These are phyloP conservation scores for Basidiobolus meristosporus DNA, from an alignment of 371 early-diverging fungal species.

Conservation along the genomic window DNA sequence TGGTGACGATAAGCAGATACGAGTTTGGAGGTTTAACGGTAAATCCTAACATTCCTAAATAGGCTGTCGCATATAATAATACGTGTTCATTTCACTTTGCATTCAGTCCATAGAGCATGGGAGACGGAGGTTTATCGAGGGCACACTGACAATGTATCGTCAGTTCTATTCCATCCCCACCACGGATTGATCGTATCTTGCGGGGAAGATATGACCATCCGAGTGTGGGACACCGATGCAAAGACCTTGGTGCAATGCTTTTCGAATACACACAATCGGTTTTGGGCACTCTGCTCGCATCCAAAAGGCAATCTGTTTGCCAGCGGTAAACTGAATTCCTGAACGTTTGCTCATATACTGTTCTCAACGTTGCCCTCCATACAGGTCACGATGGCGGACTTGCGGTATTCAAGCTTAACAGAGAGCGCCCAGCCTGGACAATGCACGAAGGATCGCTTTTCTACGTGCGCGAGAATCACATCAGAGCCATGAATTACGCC, in stretches of 20 bases:
- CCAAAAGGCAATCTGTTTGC: constrained; percentile 91
- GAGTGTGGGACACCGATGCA: constrained; percentile 91
- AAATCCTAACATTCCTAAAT: too few species aligned
- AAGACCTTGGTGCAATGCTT: constrained; percentile 83
- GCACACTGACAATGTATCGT: constrained; percentile 96
- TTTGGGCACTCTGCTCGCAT: constrained; percentile 92
- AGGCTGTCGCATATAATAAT: too few species aligned
- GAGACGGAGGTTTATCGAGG: constrained; percentile 95
- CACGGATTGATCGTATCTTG: constrained; percentile 84
- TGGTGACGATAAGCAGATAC: constrained; percentile 96
- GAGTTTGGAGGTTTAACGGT: constrained; percentile 96
- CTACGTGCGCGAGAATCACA: constrained; percentile 64
- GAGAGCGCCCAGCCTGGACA: constrained; percentile 83
- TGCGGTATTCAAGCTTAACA: constrained; percentile 90
- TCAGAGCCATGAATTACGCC: constrained; percentile 62
- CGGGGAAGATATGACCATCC: constrained; percentile 93
- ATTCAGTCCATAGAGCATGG: constrained; percentile 90
- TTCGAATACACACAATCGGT: constrained; percentile 89
- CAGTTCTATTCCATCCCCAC: constrained; percentile 80
- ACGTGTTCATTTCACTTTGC: too few species aligned
- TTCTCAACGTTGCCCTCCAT: too few species aligned
- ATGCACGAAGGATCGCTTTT: constrained; percentile 50
- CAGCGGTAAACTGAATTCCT: constrained; percentile 56
- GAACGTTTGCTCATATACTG: too few species aligned
- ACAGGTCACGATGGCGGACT: constrained; percentile 94